A percentile compares a stretch with the other conserved stretches of the same genome.
phyloP scores from a whole-genome alignment of 2,329 filamentous ascomycete species.

The Ceratocystis colombiana region DNA sequence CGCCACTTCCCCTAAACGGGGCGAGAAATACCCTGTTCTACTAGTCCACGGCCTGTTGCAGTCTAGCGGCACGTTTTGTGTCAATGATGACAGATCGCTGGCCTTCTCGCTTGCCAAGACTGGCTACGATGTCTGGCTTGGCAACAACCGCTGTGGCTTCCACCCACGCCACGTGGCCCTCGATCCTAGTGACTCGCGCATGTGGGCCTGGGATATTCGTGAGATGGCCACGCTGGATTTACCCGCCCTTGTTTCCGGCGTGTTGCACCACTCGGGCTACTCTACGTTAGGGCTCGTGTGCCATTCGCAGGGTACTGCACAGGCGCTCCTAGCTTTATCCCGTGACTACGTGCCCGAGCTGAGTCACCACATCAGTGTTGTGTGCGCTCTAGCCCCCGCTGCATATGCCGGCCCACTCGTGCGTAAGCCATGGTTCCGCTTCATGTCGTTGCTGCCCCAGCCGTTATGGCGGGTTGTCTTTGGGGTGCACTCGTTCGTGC shows the following conservation, averaged over 20 bases:
- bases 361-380: constrained; percentile 72
- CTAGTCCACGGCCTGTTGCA: constrained; percentile 84
- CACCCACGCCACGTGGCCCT: constrained; percentile 64
- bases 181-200: constrained; percentile 65
- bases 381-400: constrained; percentile 82
- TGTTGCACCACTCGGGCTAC: constrained; percentile 58
- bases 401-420: constrained; percentile 82
- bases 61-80: constrained; percentile 77
- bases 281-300: constrained; percentile 60
- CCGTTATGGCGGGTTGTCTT: constrained; percentile 70
- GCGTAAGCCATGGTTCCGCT: constrained; percentile 79
- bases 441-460: constrained; percentile 54
- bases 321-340: constrained; percentile 77
- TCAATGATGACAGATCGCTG: constrained; percentile 78
- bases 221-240: constrained; percentile 90
- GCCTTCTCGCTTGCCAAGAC: constrained; percentile 88
- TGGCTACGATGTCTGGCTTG: constrained; percentile 90
- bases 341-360: constrained; percentile 83
- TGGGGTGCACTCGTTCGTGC: constrained; percentile 87
- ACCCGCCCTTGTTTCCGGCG: constrained; percentile 66
- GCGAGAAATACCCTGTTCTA: constrained; percentile 63
- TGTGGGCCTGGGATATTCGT: constrained; percentile 95
- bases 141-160: constrained; percentile 86
- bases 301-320: constrained; percentile 84
- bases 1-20: neutral